These are phyloP conservation scores for Solanum hybrid DNA, from an alignment of 305 asterid species.

Conservation along the genomic window DNA sequence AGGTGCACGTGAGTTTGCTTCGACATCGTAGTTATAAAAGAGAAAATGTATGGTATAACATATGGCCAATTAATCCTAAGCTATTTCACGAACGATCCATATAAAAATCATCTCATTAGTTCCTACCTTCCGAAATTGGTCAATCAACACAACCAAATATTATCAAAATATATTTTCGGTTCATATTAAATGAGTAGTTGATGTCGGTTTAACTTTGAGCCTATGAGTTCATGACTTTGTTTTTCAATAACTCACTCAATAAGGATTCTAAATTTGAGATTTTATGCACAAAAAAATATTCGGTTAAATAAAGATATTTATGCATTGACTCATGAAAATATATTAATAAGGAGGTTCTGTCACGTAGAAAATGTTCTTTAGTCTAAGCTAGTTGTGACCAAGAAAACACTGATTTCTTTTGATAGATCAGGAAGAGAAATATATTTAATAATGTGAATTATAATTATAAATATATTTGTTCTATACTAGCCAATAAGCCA, in stretches of 20 bases:
- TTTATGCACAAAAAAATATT: neutral
- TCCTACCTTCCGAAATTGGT: neutral
- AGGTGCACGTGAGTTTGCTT: neutral
- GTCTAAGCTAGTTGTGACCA: neutral
- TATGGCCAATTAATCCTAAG: neutral
- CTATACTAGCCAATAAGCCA: neutral
- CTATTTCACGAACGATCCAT: neutral
- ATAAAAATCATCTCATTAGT: neutral
- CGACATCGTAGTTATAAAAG: neutral
- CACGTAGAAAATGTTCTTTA: neutral
- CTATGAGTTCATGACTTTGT: neutral
- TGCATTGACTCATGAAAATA: neutral
- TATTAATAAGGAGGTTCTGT: neutral
- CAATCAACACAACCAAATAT: neutral
- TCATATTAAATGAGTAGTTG: neutral
- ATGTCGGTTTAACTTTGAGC: no score
- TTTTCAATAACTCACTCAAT: neutral
- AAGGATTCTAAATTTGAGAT: neutral
- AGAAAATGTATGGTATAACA: neutral
- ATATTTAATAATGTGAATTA: neutral
- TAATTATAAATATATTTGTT: neutral
- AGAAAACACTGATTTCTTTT: neutral
- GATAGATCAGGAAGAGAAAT: neutral
- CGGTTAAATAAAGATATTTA: neutral
- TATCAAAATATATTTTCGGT: neutral